These are phyloP conservation scores for Beauveria medogensis DNA, from an alignment of 2,329 filamentous ascomycete genomes.

Conservation along the genomic window DNA sequence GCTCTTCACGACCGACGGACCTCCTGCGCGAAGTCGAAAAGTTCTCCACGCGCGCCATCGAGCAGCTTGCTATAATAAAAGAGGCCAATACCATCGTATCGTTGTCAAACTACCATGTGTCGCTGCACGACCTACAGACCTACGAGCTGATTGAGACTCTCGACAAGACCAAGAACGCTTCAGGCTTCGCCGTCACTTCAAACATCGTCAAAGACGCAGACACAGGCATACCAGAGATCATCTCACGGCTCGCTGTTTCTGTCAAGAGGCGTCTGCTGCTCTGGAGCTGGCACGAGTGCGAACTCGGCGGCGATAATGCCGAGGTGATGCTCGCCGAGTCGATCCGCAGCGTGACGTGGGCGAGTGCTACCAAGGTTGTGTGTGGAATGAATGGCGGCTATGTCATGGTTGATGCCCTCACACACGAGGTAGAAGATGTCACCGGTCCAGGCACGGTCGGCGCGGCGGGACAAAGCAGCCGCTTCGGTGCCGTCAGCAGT, in stretches of 20 bases:
- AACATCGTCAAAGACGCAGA: constrained; percentile 87
- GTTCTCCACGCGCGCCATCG: constrained; percentile 82
- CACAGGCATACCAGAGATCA: constrained; percentile 85
- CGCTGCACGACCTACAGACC: constrained; percentile 78
- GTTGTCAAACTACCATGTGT: constrained; percentile 81
- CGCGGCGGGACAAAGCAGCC: constrained; percentile 53
- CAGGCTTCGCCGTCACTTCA: constrained; percentile 84
- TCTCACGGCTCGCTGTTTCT: constrained; percentile 82
- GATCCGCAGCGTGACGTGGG: constrained; percentile 87
- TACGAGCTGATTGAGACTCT: constrained; percentile 77
- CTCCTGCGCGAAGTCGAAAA: constrained; percentile 87
- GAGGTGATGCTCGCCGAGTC: constrained; percentile 77
- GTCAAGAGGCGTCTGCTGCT: constrained; percentile 84
- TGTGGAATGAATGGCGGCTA: constrained; percentile 90
- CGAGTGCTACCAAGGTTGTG: constrained; percentile 75
- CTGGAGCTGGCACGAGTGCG: constrained; percentile 96
- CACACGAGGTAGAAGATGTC: constrained; percentile 67
- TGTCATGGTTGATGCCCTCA: constrained; percentile 77
- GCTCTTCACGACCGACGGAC: constrained; percentile 56
- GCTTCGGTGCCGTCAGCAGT: constrained; percentile 75
- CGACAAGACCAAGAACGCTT: constrained; percentile 76
- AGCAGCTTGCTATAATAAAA: constrained; percentile 92
- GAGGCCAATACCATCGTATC: constrained; percentile 89
- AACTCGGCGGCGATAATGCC: constrained; percentile 62
- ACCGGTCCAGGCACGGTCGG: constrained; percentile 66